Evolutionary conservation across 1,139 yeast species (phyloP).

Genomic region (Blastobotrys elegans): DNA sequence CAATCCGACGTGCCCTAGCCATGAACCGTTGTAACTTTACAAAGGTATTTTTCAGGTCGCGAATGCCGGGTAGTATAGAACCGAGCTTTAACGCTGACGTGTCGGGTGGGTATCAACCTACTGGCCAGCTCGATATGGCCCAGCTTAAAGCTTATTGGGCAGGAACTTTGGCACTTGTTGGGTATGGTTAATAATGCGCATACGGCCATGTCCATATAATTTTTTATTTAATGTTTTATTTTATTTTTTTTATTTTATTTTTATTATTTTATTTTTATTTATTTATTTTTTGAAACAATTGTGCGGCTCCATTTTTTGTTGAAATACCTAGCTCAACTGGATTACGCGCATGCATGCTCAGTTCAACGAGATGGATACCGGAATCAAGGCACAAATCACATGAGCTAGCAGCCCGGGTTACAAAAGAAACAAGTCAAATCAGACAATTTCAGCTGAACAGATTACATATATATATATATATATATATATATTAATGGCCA

Average conservation of each 20-base stretch:
- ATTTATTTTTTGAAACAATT: too few relatives aligned
- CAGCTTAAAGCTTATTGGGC: constrained; percentile 5
- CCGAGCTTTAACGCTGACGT: constrained; percentile 5
- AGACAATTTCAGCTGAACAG: too few relatives aligned
- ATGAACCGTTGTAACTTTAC: constrained; percentile 10
- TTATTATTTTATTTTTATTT: neutral
- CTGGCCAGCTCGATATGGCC: constrained; percentile 2
- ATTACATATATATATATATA: too few relatives aligned
- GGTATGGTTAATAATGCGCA: constrained; percentile 2
- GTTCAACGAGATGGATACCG: too few relatives aligned
- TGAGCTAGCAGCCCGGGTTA: too few relatives aligned
- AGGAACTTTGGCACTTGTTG: constrained; percentile 7
- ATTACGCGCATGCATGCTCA: too few relatives aligned
- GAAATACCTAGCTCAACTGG: too few relatives aligned
- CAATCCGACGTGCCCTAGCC: constrained; percentile 8
- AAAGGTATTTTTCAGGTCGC: constrained; percentile 7
- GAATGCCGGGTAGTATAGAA: constrained; percentile 2
- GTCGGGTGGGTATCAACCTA: constrained; percentile 10
- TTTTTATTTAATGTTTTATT: neutral
- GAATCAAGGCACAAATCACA: too few relatives aligned
- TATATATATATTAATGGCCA: neutral
- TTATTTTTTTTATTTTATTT: neutral
- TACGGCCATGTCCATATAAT: too few relatives aligned
- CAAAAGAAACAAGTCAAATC: too few relatives aligned
- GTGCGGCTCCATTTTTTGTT: too few relatives aligned